Evolutionary conservation across 441 rosid species (phyloP).

Genomic region (Euphorbia celastroides): DNA sequence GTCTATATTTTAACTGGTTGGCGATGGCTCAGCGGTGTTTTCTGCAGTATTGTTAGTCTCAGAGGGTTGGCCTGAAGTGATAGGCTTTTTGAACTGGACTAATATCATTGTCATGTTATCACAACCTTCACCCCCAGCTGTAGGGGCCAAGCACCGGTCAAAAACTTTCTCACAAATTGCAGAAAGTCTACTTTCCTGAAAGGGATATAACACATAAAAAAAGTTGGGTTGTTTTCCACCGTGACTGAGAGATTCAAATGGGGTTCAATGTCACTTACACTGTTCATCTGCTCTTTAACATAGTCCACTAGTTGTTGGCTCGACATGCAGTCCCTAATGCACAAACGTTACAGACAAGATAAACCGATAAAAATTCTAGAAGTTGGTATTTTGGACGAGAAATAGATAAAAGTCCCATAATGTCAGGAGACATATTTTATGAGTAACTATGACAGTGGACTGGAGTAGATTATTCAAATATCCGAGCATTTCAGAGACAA

Average conservation of each 20-base stretch:
- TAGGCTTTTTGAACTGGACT: constrained; percentile 73
- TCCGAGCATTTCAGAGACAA: background rate
- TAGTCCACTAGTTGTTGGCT: constrained; percentile 91
- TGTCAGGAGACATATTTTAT: background rate
- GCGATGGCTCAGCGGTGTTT: constrained; percentile 10
- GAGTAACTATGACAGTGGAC: too few species aligned
- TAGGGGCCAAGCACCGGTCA: constrained; percentile 77
- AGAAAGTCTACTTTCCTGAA: constrained; percentile 83
- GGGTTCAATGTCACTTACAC: constrained; percentile 30
- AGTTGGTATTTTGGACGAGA: too few species aligned
- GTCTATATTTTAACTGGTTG: constrained; percentile 3
- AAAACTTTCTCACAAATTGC: constrained; percentile 70
- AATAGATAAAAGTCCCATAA: background rate
- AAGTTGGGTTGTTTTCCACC: constrained; percentile 40
- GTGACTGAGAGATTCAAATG: constrained; percentile 28
- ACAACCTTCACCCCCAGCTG: constrained; percentile 73
- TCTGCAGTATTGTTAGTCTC: constrained; percentile 4
- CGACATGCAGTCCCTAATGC: constrained; percentile 85
- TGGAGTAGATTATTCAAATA: background rate
- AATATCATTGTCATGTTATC: constrained; percentile 97
- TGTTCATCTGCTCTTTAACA: constrained; percentile 51
- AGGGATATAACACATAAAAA: constrained; percentile 19
- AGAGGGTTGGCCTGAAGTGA: constrained; percentile 4
- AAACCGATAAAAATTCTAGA: too few species aligned
- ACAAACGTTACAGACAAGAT: background rate